Evolutionary conservation across 192 early-diverging fungal species (phyloP).

Genomic region (Radiomyces spectabilis): DNA sequence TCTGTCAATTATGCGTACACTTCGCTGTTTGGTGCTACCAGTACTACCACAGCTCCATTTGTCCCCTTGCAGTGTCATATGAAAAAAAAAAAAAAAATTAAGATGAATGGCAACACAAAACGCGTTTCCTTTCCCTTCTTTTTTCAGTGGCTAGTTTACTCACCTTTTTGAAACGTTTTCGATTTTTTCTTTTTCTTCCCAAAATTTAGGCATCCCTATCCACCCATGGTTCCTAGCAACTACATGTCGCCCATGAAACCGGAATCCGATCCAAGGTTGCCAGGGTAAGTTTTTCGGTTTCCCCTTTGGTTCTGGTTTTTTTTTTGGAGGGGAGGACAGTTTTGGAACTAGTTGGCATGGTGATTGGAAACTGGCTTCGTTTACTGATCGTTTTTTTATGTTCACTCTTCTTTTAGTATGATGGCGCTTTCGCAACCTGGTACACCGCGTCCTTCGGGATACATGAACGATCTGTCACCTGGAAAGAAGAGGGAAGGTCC

Average conservation of each 20-base stretch:
- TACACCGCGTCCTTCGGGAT: slow-evolving; percentile 12
- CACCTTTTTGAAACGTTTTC: neutral
- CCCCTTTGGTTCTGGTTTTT: neutral
- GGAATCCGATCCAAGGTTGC: slow-evolving; percentile 18
- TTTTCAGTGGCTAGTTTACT: too few species aligned
- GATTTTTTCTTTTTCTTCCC: slow-evolving; percentile 2
- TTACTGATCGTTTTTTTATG: neutral
- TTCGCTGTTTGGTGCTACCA: too few species aligned
- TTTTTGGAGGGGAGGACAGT: neutral
- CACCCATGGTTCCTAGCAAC: neutral
- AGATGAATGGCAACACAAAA: too few species aligned
- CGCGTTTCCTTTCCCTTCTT: too few species aligned
- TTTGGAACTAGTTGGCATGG: neutral
- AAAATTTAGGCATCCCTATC: neutral
- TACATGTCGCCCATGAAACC: slow-evolving; percentile 4
- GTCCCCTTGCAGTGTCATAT: slow-evolving; percentile 1
- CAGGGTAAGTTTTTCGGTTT: slow-evolving; percentile 11
- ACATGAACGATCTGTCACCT: neutral
- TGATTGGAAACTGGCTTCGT: too few species aligned
- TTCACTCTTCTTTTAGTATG: slow-evolving; percentile 13
- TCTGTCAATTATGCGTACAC: too few species aligned
- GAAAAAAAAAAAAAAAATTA: slow-evolving; percentile 2
- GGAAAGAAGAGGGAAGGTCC: neutral
- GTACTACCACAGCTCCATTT: neutral
- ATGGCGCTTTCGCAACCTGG: slow-evolving; percentile 16